Evolutionary conservation across 2,329 filamentous ascomycete species (phyloP).

Genomic region (Pyricularia sp.): DNA sequence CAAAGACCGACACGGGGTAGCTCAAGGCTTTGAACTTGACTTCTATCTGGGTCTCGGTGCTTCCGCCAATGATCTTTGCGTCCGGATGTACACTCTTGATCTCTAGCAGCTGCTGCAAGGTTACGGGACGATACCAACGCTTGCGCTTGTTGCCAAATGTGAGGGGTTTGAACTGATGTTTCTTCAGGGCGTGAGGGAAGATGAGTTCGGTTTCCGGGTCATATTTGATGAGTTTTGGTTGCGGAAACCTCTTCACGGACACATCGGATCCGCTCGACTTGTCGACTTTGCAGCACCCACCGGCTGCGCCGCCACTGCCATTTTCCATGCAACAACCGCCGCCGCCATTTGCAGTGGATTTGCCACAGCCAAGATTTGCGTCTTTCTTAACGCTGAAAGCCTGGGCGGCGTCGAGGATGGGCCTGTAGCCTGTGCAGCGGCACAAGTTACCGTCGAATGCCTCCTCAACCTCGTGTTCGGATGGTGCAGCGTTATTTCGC

Average conservation of each 20-base stretch:
- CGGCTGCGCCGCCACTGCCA: slow-evolving; percentile 42
- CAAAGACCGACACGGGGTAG: slow-evolving; percentile 82
- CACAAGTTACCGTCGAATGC: slow-evolving; percentile 96
- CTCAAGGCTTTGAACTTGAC: slow-evolving; percentile 95
- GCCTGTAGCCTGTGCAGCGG: slow-evolving; percentile 88
- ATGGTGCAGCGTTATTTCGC: slow-evolving; percentile 70
- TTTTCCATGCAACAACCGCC: slow-evolving; percentile 66
- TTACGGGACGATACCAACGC: slow-evolving; percentile 86
- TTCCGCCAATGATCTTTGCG: slow-evolving; percentile 91
- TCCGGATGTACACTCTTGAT: slow-evolving; percentile 81
- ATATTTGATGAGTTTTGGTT: slow-evolving; percentile 89
- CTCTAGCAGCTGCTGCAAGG: slow-evolving; percentile 75
- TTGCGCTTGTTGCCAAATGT: slow-evolving; percentile 93
- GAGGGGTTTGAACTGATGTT: slow-evolving; percentile 71
- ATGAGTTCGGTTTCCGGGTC: slow-evolving; percentile 91
- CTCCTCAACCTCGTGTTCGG: slow-evolving; percentile 81
- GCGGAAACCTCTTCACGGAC: slow-evolving; percentile 62
- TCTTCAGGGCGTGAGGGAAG: slow-evolving; percentile 78
- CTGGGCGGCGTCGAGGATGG: slow-evolving; percentile 88
- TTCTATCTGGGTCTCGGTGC: slow-evolving; percentile 96
- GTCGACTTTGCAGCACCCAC: slow-evolving; percentile 57
- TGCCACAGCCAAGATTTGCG: slow-evolving; percentile 35
- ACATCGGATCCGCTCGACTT: slow-evolving; percentile 42
- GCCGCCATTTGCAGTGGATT: slow-evolving; percentile 37
- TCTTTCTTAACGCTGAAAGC: slow-evolving; percentile 58